Percentiles rank a stretch among this genome's conserved stretches.
Evolutionary conservation across 345 rosid genomes (phyloP).

Genomic region (Durio zibethinus): DNA sequence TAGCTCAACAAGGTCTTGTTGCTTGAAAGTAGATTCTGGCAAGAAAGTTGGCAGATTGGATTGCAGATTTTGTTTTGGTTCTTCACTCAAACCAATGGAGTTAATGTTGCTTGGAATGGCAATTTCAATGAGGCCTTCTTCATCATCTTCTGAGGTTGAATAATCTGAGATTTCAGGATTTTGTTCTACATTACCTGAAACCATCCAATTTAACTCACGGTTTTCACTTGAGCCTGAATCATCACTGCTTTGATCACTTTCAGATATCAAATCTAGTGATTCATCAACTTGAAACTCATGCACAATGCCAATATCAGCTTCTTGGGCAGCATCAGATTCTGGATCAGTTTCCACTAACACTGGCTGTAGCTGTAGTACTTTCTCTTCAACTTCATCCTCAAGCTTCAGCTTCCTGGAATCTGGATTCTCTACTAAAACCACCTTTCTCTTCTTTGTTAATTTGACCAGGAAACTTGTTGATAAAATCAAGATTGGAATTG

Average conservation of each 20-base stretch:
- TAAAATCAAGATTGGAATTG: conserved; percentile 37
- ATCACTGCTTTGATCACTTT: conserved; percentile 27
- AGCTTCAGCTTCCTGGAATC: not conserved
- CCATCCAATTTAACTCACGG: conserved; percentile 31
- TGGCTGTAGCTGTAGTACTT: not conserved
- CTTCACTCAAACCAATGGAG: conserved; percentile 10
- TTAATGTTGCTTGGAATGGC: conserved; percentile 29
- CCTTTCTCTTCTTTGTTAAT: conserved; percentile 28
- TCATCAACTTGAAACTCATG: conserved; percentile 28
- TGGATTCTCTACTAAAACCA: not conserved
- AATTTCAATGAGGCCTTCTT: conserved; percentile 71
- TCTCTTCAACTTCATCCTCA: conserved; percentile 19
- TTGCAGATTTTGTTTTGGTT: conserved; percentile 18
- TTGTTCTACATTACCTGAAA: conserved; percentile 10
- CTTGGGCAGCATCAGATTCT: conserved; percentile 14
- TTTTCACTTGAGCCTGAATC: conserved; percentile 23
- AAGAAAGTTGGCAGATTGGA: conserved; percentile 22
- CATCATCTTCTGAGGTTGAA: conserved; percentile 33
- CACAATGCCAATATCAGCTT: conserved; percentile 13
- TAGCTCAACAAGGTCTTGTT: conserved; percentile 40
- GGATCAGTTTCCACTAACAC: conserved; percentile 7
- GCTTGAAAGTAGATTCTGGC: conserved; percentile 31
- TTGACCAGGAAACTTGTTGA: conserved; percentile 29
- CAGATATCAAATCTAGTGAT: conserved; percentile 30
- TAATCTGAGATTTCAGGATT: conserved; percentile 23